Conservation (phyloP, 2,329 filamentous ascomycete species). For the Alternaria sp. region DNA sequence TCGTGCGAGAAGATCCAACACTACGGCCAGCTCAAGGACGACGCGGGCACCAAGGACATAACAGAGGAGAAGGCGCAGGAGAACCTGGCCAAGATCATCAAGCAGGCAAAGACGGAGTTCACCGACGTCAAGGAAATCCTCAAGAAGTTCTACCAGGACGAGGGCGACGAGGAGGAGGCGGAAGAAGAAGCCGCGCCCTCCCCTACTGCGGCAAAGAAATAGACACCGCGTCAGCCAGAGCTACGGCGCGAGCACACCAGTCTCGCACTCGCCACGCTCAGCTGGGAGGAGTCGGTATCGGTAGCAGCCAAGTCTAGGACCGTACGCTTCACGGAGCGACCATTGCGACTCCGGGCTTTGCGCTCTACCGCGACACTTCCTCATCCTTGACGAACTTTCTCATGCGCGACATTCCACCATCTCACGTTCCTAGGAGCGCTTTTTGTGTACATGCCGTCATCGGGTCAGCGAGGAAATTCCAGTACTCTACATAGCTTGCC, state of each 20-base stretch:
- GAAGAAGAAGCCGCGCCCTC: slow-evolving; percentile 22
- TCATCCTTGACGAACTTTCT: slow-evolving; percentile 9
- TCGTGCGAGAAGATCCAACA: slow-evolving; percentile 97
- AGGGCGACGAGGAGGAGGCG: slow-evolving; percentile 47
- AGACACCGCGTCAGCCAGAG: slow-evolving; percentile 2
- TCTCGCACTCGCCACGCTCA: slow-evolving; percentile 16
- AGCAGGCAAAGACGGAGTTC: slow-evolving; percentile 77
- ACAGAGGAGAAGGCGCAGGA: slow-evolving; percentile 69
- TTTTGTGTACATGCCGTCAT: slow-evolving; percentile 20
- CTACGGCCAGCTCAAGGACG: slow-evolving; percentile 81
- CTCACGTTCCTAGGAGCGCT: slow-evolving; percentile 1
- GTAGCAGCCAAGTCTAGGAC: not conserved
- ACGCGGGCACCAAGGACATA: slow-evolving; percentile 72
- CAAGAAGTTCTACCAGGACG: slow-evolving; percentile 70
- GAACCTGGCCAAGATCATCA: slow-evolving; percentile 73
- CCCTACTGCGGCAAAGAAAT: not conserved
- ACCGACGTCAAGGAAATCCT: slow-evolving; percentile 73
- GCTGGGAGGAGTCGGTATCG: not conserved
- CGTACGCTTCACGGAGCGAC: slow-evolving; percentile 2
- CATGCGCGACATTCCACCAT: slow-evolving; percentile 3
- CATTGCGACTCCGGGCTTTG: slow-evolving; percentile 2
- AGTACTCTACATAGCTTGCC: slow-evolving; percentile 13
- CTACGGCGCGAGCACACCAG: slow-evolving; percentile 8
- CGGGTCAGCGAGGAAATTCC: slow-evolving; percentile 3
- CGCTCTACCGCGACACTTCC: slow-evolving; percentile 1